Conservation (phyloP, 2,329 filamentous ascomycete species). For the Sporothrix dimorphospora region DNA sequence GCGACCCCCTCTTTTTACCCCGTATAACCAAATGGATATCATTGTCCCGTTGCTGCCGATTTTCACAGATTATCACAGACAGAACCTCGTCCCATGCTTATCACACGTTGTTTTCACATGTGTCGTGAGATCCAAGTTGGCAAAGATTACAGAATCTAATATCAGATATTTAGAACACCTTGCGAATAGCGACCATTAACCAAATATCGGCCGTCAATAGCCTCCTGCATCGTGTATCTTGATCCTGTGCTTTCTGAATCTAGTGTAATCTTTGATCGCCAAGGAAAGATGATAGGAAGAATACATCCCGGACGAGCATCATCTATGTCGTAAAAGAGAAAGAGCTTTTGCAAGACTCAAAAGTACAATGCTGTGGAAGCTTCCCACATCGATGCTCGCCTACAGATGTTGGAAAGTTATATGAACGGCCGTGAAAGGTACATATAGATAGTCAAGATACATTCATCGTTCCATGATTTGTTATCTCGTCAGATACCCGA, state of each 20-base stretch:
- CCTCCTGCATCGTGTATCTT: not conserved
- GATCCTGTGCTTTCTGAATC: not conserved
- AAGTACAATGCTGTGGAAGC: too few species aligned
- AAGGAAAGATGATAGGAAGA: not conserved
- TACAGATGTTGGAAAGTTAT: too few species aligned
- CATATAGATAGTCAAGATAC: too few species aligned
- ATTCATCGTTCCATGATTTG: too few species aligned
- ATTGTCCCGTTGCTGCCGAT: not conserved
- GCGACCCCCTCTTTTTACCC: not conserved
- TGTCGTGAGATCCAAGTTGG: not conserved
- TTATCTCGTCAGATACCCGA: too few species aligned
- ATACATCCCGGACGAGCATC: too few species aligned
- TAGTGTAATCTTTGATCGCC: not conserved
- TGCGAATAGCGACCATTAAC: not conserved
- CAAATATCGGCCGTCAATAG: not conserved
- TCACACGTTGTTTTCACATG: not conserved
- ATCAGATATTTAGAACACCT: not conserved
- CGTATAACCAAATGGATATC: not conserved
- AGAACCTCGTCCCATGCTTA: not conserved
- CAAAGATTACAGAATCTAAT: not conserved
- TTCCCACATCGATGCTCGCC: too few species aligned
- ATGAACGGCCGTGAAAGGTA: too few species aligned
- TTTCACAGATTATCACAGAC: too few species aligned
- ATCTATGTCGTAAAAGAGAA: too few species aligned
- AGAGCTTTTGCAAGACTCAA: too few species aligned